Base-by-base conservation (phyloP, 768 basidiomycete species). In the Dacryopinax spathularia region DNA sequence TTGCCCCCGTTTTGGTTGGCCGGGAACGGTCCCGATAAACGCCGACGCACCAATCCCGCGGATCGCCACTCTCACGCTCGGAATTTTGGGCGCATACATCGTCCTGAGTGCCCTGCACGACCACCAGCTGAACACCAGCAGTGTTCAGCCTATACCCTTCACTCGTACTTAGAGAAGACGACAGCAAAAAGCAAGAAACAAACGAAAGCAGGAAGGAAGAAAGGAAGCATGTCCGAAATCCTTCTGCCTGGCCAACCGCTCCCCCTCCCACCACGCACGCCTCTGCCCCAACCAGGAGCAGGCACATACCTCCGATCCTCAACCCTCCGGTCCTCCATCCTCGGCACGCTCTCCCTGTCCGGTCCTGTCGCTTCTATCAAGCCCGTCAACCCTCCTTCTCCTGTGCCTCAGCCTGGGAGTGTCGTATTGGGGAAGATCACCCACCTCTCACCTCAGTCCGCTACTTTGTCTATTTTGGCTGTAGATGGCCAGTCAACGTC, bases 181-280 rank as follows among this genome's bases (percentile, higher is more conserved):
- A 88, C 87, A 71, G 72, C 43, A 66, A 67, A 65, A 59, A 56
- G 62, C 61, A 63, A 68, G 68, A 68, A 63, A 67, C 63, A 68
- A 63, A 63, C 67, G 65, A 69, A 71, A 65, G 68, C 70, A 65
- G 69, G 68, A 70, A 65, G 68, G 66, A 62, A 64, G 64, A 66
- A 67, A 64, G 69, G 20, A 25, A 43, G 62, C 41, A 78, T 78
- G 75, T 65, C 70, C 29, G 69, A 72, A 37, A 67, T 70, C 20
- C 74, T 89, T 36, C 77, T 93, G 3, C 91, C 91, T 63, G 91
- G 91, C 7, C 91, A 93, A 74, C 87, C 87, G 9, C 78, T 92
- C 60, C 73, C 77, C 7, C 70, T 83, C 1, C 81, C 82, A 4
- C 75, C 78, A 18, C 79, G 81, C 0, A 82, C 86, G 31, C 72